Conservation (phyloP, 2,329 filamentous ascomycete genomes). For the Botrytis pseudocinerea region DNA sequence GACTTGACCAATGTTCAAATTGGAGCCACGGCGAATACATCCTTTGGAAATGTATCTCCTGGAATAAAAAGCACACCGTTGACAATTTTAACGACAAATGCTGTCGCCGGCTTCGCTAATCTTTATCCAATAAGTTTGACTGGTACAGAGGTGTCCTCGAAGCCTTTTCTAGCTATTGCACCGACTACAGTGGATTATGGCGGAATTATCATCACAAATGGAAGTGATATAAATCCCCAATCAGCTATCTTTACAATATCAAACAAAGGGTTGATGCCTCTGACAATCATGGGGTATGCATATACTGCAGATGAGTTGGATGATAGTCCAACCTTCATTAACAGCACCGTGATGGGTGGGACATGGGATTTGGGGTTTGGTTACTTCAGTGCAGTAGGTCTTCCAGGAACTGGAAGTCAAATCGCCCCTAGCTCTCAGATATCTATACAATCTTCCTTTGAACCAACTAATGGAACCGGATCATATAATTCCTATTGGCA, state of each 20-base stretch:
- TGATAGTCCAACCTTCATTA: constrained; percentile 31
- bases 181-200: constrained; percentile 36
- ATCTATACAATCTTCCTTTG: constrained; percentile 39
- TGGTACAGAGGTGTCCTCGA: constrained; percentile 42
- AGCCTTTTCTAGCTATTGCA: constrained; percentile 39
- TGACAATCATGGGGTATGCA: constrained; percentile 41
- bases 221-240: constrained; percentile 28
- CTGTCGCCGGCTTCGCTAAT: constrained; percentile 40
- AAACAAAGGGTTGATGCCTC: constrained; percentile 40
- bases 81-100: constrained; percentile 42
- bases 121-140: constrained; percentile 41
- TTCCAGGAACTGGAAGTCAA: constrained; percentile 35
- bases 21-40: constrained; percentile 26
- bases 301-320: constrained; percentile 37
- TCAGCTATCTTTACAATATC: constrained; percentile 39
- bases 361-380: constrained; percentile 32
- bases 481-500: constrained; percentile 39
- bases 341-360: constrained; percentile 33
- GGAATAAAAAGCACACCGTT: constrained; percentile 42
- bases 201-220: constrained; percentile 12
- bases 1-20: constrained; percentile 33
- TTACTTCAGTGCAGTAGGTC: constrained; percentile 31
- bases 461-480: constrained; percentile 35
- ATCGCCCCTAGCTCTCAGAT: constrained; percentile 35
- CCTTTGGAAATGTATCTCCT: constrained; percentile 32